Evolutionary conservation across 805 yeast genomes (phyloP).

Genomic region (Pichia paraexigua): DNA sequence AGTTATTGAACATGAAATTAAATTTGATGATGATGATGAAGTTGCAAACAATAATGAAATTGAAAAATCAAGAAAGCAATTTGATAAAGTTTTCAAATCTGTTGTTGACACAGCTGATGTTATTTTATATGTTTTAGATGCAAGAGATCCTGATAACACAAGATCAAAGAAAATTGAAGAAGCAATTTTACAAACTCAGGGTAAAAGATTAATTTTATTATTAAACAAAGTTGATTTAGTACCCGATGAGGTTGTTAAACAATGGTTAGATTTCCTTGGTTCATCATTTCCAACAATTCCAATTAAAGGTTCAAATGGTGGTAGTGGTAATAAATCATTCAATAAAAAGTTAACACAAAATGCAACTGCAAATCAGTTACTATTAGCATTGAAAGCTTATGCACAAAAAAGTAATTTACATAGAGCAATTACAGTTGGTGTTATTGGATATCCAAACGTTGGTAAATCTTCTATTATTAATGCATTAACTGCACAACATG

Average conservation of each 20-base stretch:
- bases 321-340: conserved; percentile 59
- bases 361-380: conserved; percentile 62
- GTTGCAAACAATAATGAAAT: conserved; percentile 33
- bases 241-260: conserved; percentile 74
- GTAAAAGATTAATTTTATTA: conserved; percentile 77
- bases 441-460: conserved; percentile 95
- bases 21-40: conserved; percentile 29
- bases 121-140: conserved; percentile 86
- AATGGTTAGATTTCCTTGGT: conserved; percentile 76
- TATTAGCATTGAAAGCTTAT: conserved; percentile 77
- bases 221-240: conserved; percentile 89
- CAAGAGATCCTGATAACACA: conserved; percentile 94
- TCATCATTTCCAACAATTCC: conserved; percentile 90
- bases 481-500: conserved; percentile 76
- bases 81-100: conserved; percentile 86
- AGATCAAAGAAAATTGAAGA: conserved; percentile 89
- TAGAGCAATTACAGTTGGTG: conserved; percentile 88
- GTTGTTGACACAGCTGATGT: conserved; percentile 93
- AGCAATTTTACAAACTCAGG: conserved; percentile 70
- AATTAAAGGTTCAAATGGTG: conserved; percentile 69
- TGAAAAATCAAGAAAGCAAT: conserved; percentile 81
- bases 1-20: conserved; percentile 41
- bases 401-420: conserved; percentile 79
- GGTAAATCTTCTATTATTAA: conserved; percentile 94
- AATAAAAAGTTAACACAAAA: conserved; percentile 66